These are phyloP conservation scores for Aspergillus sclerotioniger DNA, from an alignment of 495 filamentous ascomycete species.

Conservation along the genomic window DNA sequence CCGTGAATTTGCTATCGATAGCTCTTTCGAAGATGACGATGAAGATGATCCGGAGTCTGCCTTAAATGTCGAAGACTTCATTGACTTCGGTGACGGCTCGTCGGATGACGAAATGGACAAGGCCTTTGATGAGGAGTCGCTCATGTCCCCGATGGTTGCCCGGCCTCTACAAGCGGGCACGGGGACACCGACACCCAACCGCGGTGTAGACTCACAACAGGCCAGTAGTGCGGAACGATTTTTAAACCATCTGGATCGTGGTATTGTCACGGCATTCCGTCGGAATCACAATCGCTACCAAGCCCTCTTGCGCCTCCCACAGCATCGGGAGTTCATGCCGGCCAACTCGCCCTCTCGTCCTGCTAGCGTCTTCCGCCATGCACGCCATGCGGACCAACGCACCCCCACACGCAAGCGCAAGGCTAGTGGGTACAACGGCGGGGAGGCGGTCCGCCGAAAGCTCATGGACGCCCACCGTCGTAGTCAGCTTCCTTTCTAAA, in stretches of 20 bases:
- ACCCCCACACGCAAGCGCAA: conserved; percentile 46
- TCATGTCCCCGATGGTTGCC: conserved; percentile 38
- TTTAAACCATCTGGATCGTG: conserved; percentile 67
- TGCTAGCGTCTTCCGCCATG: conserved; percentile 48
- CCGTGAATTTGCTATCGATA: conserved; percentile 55
- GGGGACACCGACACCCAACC: conserved; percentile 49
- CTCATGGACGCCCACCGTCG: conserved; percentile 46
- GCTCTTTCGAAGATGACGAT: conserved; percentile 53
- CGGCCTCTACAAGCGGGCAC: conserved; percentile 37
- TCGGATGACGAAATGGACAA: conserved; percentile 52
- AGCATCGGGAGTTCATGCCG: conserved; percentile 50
- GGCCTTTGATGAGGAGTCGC: conserved; percentile 36
- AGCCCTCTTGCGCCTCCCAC: conserved; percentile 61
- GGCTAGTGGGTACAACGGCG: conserved; percentile 35
- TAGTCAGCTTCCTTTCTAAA: conserved; percentile 40
- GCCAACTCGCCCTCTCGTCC: conserved; percentile 45
- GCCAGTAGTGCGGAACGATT: conserved; percentile 54
- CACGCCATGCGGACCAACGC: conserved; percentile 42
- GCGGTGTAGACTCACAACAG: conserved; percentile 45
- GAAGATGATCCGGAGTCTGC: conserved; percentile 65
- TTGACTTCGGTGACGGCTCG: conserved; percentile 63
- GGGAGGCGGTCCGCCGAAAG: conserved; percentile 48
- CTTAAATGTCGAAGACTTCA: conserved; percentile 68
- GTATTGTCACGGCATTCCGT: conserved; percentile 75
- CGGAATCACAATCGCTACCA: conserved; percentile 73